Evolutionary conservation across 2,329 filamentous ascomycete genomes (phyloP).

Genomic region (Fusarium piperis): DNA sequence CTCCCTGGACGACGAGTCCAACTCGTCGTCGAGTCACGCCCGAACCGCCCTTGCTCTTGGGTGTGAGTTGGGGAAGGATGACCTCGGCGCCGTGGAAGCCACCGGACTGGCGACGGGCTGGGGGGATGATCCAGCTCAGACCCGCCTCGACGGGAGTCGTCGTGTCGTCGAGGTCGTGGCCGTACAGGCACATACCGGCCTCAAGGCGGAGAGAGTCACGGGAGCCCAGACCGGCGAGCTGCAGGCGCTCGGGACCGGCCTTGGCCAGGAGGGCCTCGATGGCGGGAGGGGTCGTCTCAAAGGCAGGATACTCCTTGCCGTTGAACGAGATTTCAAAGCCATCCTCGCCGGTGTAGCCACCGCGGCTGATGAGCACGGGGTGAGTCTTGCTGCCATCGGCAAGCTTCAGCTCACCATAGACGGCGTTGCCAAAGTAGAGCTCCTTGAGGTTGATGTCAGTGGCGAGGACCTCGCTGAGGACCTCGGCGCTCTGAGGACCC

Average conservation of each 20-base stretch:
- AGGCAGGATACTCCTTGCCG: slow-evolving; percentile 52
- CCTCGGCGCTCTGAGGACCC: slow-evolving; percentile 78
- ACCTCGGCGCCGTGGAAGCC: slow-evolving; percentile 87
- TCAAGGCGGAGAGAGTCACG: slow-evolving; percentile 93
- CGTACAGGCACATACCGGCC: slow-evolving; percentile 99
- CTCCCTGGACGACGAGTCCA: slow-evolving; percentile 83
- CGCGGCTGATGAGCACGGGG: slow-evolving; percentile 76
- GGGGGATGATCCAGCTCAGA: slow-evolving; percentile 83
- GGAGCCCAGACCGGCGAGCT: slow-evolving; percentile 88
- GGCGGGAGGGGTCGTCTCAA: slow-evolving; percentile 59
- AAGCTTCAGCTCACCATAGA: slow-evolving; percentile 72
- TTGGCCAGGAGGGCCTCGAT: slow-evolving; percentile 75
- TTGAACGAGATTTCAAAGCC: slow-evolving; percentile 94
- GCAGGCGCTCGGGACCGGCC: slow-evolving; percentile 70
- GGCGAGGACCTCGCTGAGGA: slow-evolving; percentile 72
- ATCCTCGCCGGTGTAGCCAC: slow-evolving; percentile 97
- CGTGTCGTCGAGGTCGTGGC: slow-evolving; percentile 92
- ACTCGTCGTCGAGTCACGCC: slow-evolving; percentile 79
- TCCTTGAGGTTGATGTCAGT: slow-evolving; percentile 66
- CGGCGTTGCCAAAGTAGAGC: slow-evolving; percentile 84
- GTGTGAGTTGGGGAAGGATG: slow-evolving; percentile 80
- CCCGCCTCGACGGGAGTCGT: slow-evolving; percentile 68
- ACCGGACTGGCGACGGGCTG: slow-evolving; percentile 72
- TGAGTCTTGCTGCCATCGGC: slow-evolving; percentile 57
- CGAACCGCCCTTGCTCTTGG: slow-evolving; percentile 75